Percentiles rank a stretch among this genome's conserved stretches.
Evolutionary conservation across 768 basidiomycete species (phyloP).

Genomic region (Boletus sp.): DNA sequence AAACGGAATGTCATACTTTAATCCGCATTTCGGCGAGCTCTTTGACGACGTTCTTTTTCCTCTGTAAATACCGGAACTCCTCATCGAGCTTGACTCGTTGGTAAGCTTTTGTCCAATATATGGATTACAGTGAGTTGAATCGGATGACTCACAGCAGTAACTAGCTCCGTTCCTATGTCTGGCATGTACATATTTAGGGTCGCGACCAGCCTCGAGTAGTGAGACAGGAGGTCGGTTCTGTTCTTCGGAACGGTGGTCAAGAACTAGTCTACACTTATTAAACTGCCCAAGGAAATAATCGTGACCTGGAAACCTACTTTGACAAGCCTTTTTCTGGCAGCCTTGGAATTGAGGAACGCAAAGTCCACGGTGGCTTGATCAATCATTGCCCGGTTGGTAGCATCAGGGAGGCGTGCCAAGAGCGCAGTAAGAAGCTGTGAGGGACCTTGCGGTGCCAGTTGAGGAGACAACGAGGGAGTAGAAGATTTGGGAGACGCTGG

Average conservation of each 20-base stretch:
- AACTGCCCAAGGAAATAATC: slow-evolving; percentile 1
- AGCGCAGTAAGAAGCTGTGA: slow-evolving; percentile 90
- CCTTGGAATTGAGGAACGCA: slow-evolving; percentile 94
- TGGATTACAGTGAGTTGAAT: background rate
- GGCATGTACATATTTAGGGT: slow-evolving; percentile 92
- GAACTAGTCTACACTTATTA: slow-evolving; percentile 47
- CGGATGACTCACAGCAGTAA: slow-evolving; percentile 62
- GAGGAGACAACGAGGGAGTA: slow-evolving; percentile 62
- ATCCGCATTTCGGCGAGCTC: slow-evolving; percentile 83
- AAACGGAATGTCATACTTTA: slow-evolving; percentile 52
- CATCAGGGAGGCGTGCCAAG: slow-evolving; percentile 88
- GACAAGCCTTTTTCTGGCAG: slow-evolving; percentile 86
- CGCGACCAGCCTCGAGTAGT: slow-evolving; percentile 88
- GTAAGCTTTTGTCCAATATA: slow-evolving; percentile 3
- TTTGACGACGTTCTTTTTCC: slow-evolving; percentile 90
- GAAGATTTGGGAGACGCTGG: slow-evolving; percentile 64
- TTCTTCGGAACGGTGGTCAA: slow-evolving; percentile 83
- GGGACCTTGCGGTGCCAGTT: slow-evolving; percentile 82
- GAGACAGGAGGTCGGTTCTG: slow-evolving; percentile 86
- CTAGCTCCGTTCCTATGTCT: slow-evolving; percentile 81
- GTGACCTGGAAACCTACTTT: slow-evolving; percentile 51
- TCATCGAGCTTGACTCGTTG: slow-evolving; percentile 73
- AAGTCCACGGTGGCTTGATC: slow-evolving; percentile 97
- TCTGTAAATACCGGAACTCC: slow-evolving; percentile 92
- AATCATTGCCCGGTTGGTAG: slow-evolving; percentile 85